A percentile compares a stretch with the other conserved stretches of the same genome.
Evolutionary conservation across 257 asterid species (phyloP).

Genomic region (Gentiana straminea): DNA sequence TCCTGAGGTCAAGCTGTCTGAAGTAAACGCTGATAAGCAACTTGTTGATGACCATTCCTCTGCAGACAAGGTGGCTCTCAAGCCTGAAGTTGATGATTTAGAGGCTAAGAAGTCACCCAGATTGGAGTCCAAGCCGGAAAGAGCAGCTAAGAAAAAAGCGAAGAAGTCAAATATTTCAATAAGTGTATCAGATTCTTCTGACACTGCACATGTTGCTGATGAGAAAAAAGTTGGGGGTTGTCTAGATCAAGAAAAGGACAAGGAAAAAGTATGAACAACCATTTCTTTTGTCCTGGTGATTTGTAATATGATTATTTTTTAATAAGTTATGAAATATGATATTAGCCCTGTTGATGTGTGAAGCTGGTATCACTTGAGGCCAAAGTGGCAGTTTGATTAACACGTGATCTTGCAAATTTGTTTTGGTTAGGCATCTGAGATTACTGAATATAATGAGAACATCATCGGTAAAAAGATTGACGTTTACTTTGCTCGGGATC

Average conservation of each 20-base stretch:
- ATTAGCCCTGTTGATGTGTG: too few species aligned
- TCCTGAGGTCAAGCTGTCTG: constrained; percentile 17
- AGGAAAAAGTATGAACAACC: constrained; percentile 19
- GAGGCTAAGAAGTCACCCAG: constrained; percentile 23
- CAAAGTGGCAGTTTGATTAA: too few species aligned
- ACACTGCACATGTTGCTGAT: constrained; percentile 22
- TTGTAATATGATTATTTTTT: too few species aligned
- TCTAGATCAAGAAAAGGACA: constrained; percentile 19
- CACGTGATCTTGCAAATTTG: constrained; percentile 4
- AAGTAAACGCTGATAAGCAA: constrained; percentile 21
- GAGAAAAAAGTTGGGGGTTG: constrained; percentile 36
- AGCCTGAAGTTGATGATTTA: constrained; percentile 36
- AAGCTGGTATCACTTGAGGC: too few species aligned
- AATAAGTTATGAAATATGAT: too few species aligned
- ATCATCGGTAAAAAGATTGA: constrained; percentile 68
- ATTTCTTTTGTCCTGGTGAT: too few species aligned
- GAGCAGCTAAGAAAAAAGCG: constrained; percentile 18
- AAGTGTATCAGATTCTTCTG: constrained; percentile 31
- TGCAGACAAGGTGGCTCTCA: constrained; percentile 31
- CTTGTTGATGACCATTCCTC: constrained; percentile 16
- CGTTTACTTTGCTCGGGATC: constrained; percentile 90
- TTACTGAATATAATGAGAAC: constrained; percentile 29
- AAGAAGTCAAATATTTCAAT: constrained; percentile 16
- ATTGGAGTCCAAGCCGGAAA: constrained; percentile 19
- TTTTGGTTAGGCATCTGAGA: constrained; percentile 42